Base-by-base conservation (phyloP, 139 green algal genomes). In the Chlamydomonas incerta region DNA sequence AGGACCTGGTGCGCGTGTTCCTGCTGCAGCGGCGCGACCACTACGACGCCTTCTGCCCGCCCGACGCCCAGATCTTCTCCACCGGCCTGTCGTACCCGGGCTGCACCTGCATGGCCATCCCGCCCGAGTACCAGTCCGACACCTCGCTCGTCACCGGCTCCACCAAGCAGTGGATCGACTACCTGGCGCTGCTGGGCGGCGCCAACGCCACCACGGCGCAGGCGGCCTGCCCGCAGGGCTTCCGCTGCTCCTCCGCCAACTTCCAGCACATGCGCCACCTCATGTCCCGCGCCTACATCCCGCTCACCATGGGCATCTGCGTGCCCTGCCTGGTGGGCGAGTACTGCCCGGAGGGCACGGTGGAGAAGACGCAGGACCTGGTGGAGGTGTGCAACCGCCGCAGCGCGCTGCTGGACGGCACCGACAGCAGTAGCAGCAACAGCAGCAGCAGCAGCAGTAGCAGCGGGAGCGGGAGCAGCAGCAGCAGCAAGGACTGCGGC, bases 271-370 rank as follows among this genome's bases (percentile, higher is more conserved):
- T 81, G 74, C 55, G 55, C 18, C 74, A 65, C 74, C 29, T 81
- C 17, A 15, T 81, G 18, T 26, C 14, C 21, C 74, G 74, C 55
- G 26, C 28, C 33, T 24, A 34, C 11, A 21, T 81, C 13, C 74
- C 52, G 4, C 5, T 15, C 46, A 62, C 60, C 47, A 55, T 83
- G 37, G 76, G 76, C 76, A 58, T 83, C 26, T 83, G 76, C 76
- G 76, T 83, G 76, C 76, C 76, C 11, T 83, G 76, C 37, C 60
- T 83, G 35, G 60, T 83, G 76, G 76, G 76, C 11, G 76, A 83
- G 60, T 83, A 73, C 76, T 83, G 76, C 76, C 76, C 60, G 6
- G 28, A 17, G 5, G 76, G 76, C 26, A 83, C 76, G 13, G 76
- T 83, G 76, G 76, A 83, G 76, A 81, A 81, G 74, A 46, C 3